These are phyloP conservation scores for Dothistroma pini DNA, from an alignment of 2,329 filamentous ascomycete species.

Conservation along the genomic window DNA sequence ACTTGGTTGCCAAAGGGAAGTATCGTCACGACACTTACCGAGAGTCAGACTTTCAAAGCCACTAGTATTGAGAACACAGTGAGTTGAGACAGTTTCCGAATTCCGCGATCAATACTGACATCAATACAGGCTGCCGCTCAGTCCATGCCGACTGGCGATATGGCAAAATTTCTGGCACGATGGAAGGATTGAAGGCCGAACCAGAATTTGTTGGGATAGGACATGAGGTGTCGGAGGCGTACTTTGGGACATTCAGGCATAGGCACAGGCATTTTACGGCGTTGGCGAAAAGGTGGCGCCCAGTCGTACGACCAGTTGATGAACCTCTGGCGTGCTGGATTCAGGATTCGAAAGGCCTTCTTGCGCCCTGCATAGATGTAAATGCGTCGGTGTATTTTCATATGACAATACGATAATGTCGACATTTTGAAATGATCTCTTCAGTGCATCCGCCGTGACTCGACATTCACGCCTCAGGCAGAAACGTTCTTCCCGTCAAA, in stretches of 20 bases:
- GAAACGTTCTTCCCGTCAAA: not conserved
- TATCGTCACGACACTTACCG: constrained; percentile 51
- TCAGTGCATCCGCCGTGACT: not conserved
- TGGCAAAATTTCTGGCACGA: constrained; percentile 55
- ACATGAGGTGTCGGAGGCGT: not conserved
- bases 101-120: constrained; percentile 7
- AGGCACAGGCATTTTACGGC: constrained; percentile 1
- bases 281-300: not conserved
- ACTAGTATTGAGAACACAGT: constrained; percentile 58
- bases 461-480: not conserved
- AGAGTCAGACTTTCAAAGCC: constrained; percentile 49
- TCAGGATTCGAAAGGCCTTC: not conserved
- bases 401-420: constrained; percentile 6
- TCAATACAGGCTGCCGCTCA: constrained; percentile 51
- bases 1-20: constrained; percentile 45
- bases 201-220: not conserved
- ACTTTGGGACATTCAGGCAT: not conserved
- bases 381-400: not conserved
- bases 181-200: constrained; percentile 53
- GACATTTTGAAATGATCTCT: not conserved
- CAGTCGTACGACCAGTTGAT: not conserved
- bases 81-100: constrained; percentile 28
- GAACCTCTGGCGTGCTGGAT: not conserved
- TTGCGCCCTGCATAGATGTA: not conserved
- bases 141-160: constrained; percentile 49